Evolutionary conservation across 495 filamentous ascomycete genomes (phyloP), one percentile per base, ranked within the genome.

Genomic region (Hypomontagnella monticulosa): DNA sequence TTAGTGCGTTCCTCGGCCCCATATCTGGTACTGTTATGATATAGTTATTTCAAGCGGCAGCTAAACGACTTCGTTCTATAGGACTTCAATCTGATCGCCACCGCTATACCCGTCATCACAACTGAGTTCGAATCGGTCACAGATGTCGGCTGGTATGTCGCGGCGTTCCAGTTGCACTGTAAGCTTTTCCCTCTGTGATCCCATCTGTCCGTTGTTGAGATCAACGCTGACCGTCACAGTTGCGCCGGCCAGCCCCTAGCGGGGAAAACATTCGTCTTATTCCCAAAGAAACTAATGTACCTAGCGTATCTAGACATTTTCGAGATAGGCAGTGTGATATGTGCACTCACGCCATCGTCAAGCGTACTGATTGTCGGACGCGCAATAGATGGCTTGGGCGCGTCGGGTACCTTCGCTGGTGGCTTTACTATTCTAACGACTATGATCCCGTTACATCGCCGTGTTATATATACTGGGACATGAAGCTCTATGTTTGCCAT

Each of bases 71-170:
- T n/a, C n/a, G n/a, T n/a, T n/a, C n/a, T n/a, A 40, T 41, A 55
- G 58, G 58, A 62, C 32, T 49, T 48, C 2, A 62, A 38, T 14
- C 7, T 66, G 10, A 49, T 66, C 9, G 63, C 48, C 1, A 80
- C 76, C 4, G 84, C 84, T 0, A 79, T 85, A 16, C 84, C 83
- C 9, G 60, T 69, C 18, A 84, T 86, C 55, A 84, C 83, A 0
- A 73, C 75, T 49, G 70, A 81, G n/a, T 85, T 86, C 63, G 70
- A 82, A 58, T 69, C 71, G 10, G 69, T 84, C 1, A 63, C 72
- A 5, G 70, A 84, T 23, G 76, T 83, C 0, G 77, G 77, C 0
- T 86, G 83, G 84, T 86, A 88, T 63, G 84, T 83, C n/a, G 74
- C 80, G 2, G 77, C 84, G 2, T 88, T 83, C 69, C 80, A 88